Percentiles rank a stretch among this genome's conserved stretches.
Evolutionary conservation across 768 basidiomycete species (phyloP).

Genomic region (Suillus fuscotomentosus): DNA sequence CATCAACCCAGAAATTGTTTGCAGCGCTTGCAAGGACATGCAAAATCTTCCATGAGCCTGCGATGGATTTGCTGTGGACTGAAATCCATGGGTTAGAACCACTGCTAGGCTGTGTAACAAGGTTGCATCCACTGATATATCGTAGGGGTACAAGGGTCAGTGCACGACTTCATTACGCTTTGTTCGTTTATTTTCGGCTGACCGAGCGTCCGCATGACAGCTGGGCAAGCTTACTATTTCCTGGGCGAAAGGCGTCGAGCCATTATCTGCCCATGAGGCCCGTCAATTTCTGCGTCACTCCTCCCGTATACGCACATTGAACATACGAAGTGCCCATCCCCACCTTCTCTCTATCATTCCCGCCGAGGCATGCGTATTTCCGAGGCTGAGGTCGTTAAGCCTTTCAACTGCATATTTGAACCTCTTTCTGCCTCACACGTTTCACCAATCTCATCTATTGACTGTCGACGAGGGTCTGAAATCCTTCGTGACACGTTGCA

Average conservation of each 20-base stretch:
- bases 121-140: no score
- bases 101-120: no score
- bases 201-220: neutral
- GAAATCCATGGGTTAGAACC: no score
- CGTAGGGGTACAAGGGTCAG: no score
- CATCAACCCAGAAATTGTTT: no score
- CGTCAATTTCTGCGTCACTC: neutral
- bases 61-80: no score
- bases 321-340: accelerated
- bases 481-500: neutral
- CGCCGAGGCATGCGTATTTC: neutral
- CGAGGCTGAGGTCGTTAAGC: neutral
- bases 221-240: no score
- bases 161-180: no score
- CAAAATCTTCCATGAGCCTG: no score
- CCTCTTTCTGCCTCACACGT: neutral
- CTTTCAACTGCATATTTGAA: neutral
- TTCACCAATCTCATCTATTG: slow-evolving; percentile 15
- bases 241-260: neutral
- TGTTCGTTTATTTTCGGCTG: neutral
- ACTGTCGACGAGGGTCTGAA: neutral
- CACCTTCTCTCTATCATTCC: neutral
- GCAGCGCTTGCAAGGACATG: no score
- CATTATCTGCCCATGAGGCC: neutral
- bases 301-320: neutral